Evolutionary conservation across 768 basidiomycete species (phyloP).

Genomic region (Leccinum boreale): DNA sequence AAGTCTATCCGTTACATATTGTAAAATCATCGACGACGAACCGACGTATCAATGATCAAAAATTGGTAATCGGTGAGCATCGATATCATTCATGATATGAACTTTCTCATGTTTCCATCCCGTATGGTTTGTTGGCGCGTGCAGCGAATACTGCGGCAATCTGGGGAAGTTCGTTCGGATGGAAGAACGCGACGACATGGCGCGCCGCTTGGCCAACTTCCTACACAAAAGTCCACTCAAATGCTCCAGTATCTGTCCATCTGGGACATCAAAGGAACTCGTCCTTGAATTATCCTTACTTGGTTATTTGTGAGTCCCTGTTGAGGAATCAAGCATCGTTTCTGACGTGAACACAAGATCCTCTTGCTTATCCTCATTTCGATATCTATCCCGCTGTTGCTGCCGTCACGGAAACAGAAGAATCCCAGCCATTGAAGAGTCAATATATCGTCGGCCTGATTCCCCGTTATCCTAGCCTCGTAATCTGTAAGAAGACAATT

Average conservation of each 20-base stretch:
- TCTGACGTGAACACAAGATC: slow-evolving; percentile 35
- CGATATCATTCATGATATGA: not conserved
- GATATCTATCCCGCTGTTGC: slow-evolving; percentile 35
- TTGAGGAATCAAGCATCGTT: not conserved
- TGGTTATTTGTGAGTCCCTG: slow-evolving; percentile 27
- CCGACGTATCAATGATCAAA: not conserved
- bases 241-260: not conserved
- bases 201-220: slow-evolving; percentile 17
- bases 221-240: not conserved
- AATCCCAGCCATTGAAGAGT: not conserved
- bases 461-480: slow-evolving; percentile 33
- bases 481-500: slow-evolving; percentile 31
- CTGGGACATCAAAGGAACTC: slow-evolving; percentile 5
- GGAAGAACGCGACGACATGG: slow-evolving; percentile 16
- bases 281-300: slow-evolving; percentile 20
- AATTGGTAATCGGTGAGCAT: slow-evolving; percentile 1
- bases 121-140: slow-evolving; percentile 47
- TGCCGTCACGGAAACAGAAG: not conserved
- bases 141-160: slow-evolving; percentile 42
- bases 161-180: slow-evolving; percentile 24
- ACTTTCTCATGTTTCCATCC: slow-evolving; percentile 31
- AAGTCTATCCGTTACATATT: slow-evolving; percentile 17
- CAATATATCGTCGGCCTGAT: slow-evolving; percentile 5
- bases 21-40: not conserved
- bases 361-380: slow-evolving; percentile 39